phyloP scores from a whole-genome alignment of 75 land plant genomes.

The Picea sitchensis region DNA sequence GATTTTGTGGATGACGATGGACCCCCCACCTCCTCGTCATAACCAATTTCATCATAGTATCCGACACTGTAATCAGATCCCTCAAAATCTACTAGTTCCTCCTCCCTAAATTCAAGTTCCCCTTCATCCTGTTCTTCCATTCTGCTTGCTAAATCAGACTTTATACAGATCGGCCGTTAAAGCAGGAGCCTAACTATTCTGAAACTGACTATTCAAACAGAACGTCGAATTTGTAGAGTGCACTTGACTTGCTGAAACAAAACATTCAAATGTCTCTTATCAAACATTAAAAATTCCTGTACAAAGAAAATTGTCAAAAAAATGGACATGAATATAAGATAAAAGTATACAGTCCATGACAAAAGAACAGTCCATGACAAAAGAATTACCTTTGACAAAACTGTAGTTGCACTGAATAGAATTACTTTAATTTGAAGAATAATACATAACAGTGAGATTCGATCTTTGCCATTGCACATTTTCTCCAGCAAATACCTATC shows the following conservation, averaged over 20 bases:
- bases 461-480: neutral
- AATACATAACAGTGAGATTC: neutral
- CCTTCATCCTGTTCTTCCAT: conserved; percentile 9
- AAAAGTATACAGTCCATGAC: neutral
- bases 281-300: neutral
- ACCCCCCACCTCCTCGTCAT: conserved; percentile 12
- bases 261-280: neutral
- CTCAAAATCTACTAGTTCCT: conserved; percentile 43
- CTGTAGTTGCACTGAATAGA: neutral
- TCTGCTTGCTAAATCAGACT: neutral
- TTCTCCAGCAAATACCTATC: neutral
- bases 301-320: neutral
- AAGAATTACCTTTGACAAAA: neutral
- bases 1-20: neutral
- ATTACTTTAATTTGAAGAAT: neutral
- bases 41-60: conserved; percentile 18
- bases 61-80: conserved; percentile 33
- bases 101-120: conserved; percentile 25
- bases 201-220: neutral
- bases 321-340: neutral
- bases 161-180: neutral
- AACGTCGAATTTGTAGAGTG: neutral
- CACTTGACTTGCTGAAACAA: conserved; percentile 1
- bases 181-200: neutral
- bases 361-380: conserved; percentile 1